Conservation (phyloP, 2,329 filamentous ascomycete species). For the Lachnellula occidentalis region DNA sequence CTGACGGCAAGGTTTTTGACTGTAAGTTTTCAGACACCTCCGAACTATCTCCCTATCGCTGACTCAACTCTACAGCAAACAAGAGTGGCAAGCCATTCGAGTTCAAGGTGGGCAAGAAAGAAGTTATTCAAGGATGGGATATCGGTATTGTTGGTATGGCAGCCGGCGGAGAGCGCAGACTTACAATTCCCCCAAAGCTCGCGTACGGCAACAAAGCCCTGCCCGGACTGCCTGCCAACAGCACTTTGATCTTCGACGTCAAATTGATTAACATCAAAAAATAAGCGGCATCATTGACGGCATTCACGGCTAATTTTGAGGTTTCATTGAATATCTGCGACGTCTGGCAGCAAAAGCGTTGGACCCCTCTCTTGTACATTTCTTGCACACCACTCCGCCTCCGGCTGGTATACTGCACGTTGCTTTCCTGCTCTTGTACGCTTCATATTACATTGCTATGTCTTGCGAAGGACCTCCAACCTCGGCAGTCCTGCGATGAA, state of each 20-base stretch:
- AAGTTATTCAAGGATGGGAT: constrained; percentile 99
- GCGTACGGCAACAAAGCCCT: constrained; percentile 83
- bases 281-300: constrained; percentile 41
- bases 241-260: constrained; percentile 85
- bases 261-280: constrained; percentile 74
- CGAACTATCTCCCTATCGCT: constrained; percentile 19
- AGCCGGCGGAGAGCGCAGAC: constrained; percentile 85
- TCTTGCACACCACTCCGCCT: constrained; percentile 18
- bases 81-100: constrained; percentile 98
- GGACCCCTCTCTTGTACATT: constrained; percentile 27
- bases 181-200: constrained; percentile 80
- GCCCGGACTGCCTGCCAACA: constrained; percentile 86
- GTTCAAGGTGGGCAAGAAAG: constrained; percentile 89
- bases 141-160: constrained; percentile 89
- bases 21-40: constrained; percentile 48
- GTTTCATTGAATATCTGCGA: constrained; percentile 11
- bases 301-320: not conserved
- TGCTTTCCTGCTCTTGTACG: constrained; percentile 15
- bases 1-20: constrained; percentile 93
- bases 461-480: constrained; percentile 30
- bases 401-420: constrained; percentile 13
- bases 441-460: constrained; percentile 9
- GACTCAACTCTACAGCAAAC: constrained; percentile 58
- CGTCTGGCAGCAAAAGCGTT: constrained; percentile 12
- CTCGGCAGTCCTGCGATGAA: constrained; percentile 26